Evolutionary conservation across 2,329 filamentous ascomycete genomes (phyloP).

Genomic region (Penicillium concentricum): DNA sequence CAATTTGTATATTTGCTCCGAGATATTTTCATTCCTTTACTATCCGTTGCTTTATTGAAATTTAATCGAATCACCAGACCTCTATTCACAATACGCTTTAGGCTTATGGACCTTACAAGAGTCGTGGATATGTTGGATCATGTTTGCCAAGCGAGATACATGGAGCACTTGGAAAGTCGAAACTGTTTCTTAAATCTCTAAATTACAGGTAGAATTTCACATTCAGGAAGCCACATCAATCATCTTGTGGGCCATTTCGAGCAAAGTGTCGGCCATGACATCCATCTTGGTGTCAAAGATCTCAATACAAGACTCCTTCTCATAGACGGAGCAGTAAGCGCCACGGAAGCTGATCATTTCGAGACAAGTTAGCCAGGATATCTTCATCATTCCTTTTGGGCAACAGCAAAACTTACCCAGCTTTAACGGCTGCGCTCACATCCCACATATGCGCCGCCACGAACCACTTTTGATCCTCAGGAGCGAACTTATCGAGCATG

Average conservation of each 20-base stretch:
- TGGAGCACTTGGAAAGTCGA: background rate
- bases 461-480: conserved; percentile 51
- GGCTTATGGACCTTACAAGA: too few species aligned
- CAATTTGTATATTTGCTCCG: too few species aligned
- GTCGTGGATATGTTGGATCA: too few species aligned
- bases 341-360: conserved; percentile 41
- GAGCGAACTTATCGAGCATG: conserved; percentile 44
- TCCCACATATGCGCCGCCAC: conserved; percentile 63
- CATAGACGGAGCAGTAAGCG: conserved; percentile 55
- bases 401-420: conserved; percentile 30
- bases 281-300: conserved; percentile 54
- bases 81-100: too few species aligned
- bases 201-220: background rate
- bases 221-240: conserved; percentile 17
- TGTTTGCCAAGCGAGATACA: background rate
- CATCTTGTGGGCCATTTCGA: conserved; percentile 48
- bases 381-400: background rate
- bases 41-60: too few species aligned
- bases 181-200: background rate
- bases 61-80: too few species aligned
- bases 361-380: background rate
- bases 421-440: conserved; percentile 51
- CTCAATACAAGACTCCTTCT: conserved; percentile 52
- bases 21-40: too few species aligned
- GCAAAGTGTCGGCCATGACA: conserved; percentile 48